phyloP scores from a whole-genome alignment of 2,329 filamentous ascomycete genomes.

The Trichoderma gracile region DNA sequence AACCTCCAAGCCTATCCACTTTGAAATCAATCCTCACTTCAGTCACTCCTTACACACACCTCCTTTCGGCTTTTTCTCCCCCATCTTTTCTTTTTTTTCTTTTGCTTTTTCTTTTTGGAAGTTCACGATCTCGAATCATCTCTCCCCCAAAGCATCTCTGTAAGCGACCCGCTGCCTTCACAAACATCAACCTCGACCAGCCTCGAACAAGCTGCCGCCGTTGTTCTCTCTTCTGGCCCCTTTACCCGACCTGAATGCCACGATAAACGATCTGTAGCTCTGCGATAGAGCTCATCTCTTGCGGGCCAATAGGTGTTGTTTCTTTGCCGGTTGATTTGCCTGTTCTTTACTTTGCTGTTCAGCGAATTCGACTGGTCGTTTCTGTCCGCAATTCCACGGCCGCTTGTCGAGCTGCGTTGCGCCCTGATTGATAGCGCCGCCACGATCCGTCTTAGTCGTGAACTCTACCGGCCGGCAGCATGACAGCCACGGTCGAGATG shows the following conservation, averaged over 20 bases:
- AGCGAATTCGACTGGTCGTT: constrained; percentile 16
- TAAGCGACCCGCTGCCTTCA: constrained; percentile 8
- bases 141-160: constrained; percentile 19
- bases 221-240: not conserved
- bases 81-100: constrained; percentile 9
- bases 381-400: not conserved
- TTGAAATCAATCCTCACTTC: constrained; percentile 42
- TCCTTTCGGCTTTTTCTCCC: constrained; percentile 24
- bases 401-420: constrained; percentile 8
- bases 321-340: constrained; percentile 27
- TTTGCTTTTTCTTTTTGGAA: constrained; percentile 2
- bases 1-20: constrained; percentile 43
- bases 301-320: constrained; percentile 32
- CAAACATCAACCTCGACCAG: constrained; percentile 10
- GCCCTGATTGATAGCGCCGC: constrained; percentile 5
- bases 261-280: constrained; percentile 40
- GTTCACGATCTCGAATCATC: constrained; percentile 21
- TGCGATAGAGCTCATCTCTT: constrained; percentile 39
- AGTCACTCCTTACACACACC: constrained; percentile 40
- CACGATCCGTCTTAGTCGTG: constrained; percentile 26
- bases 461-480: constrained; percentile 39
- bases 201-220: not conserved
- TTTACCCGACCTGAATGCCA: constrained; percentile 39
- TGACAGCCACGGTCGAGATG: constrained; percentile 76
- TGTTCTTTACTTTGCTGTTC: not conserved